These are phyloP conservation scores for Capsicum baccatum DNA, from an alignment of 257 asterid species.

Conservation along the genomic window DNA sequence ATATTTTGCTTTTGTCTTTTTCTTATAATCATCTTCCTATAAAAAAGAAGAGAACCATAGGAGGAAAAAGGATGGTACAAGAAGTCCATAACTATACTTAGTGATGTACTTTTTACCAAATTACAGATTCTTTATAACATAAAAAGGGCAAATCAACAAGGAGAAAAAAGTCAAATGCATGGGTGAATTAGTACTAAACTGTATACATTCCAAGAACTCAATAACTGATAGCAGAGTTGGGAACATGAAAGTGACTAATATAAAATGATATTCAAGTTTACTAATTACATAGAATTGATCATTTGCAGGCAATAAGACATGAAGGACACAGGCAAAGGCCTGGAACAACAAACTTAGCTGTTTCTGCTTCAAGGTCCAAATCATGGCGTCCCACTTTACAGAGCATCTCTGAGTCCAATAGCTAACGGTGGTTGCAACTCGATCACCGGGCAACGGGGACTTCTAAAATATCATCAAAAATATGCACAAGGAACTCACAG, in stretches of 20 bases:
- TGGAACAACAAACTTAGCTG: slow-evolving; percentile 34
- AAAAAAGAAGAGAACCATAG: neutral
- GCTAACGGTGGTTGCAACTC: slow-evolving; percentile 31
- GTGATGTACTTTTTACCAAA: neutral
- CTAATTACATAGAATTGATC: neutral
- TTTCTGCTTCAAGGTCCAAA: slow-evolving; percentile 39
- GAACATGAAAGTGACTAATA: neutral
- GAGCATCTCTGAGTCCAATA: slow-evolving; percentile 51
- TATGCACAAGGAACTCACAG: slow-evolving; percentile 7
- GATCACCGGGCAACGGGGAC: neutral
- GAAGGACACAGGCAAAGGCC: slow-evolving; percentile 41
- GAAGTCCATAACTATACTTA: neutral
- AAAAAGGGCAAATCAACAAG: neutral
- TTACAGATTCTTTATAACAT: neutral
- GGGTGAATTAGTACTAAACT: neutral
- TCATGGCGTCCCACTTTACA: slow-evolving; percentile 54
- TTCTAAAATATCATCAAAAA: slow-evolving; percentile 14
- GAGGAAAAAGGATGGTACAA: neutral
- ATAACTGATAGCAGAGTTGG: neutral
- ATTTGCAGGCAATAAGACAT: slow-evolving; percentile 40
- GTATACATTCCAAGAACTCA: neutral
- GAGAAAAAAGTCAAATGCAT: neutral
- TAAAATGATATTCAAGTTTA: neutral
- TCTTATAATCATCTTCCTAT: neutral
- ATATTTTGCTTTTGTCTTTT: neutral